These are phyloP conservation scores for Metschnikowia orientalis DNA, from an alignment of 805 yeast genomes.

Conservation along the genomic window DNA sequence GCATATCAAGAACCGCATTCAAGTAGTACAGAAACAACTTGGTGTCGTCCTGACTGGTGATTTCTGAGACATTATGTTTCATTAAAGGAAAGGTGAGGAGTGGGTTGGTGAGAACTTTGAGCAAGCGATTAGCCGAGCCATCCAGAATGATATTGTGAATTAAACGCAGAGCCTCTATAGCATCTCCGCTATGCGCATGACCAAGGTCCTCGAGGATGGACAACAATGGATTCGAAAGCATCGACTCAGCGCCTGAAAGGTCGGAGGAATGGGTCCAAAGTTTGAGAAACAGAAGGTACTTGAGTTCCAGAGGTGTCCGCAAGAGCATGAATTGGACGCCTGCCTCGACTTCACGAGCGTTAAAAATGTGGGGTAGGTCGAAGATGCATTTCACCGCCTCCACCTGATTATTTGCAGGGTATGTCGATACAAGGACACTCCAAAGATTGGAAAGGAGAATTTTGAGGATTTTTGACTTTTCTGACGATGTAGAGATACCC, in stretches of 20 bases:
- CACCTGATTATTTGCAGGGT: conserved; percentile 55
- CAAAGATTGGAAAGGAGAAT: conserved; percentile 47
- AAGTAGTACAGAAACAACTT: conserved; percentile 61
- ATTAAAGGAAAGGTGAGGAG: conserved; percentile 40
- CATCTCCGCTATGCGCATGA: conserved; percentile 2
- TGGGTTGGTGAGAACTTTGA: conserved; percentile 56
- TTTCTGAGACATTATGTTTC: conserved; percentile 20
- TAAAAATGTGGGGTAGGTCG: conserved; percentile 51
- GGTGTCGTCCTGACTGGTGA: conserved; percentile 53
- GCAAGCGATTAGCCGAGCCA: conserved; percentile 58
- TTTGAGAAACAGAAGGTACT: conserved; percentile 52
- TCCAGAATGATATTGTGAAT: conserved; percentile 38
- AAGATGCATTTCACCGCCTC: conserved; percentile 67
- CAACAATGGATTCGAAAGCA: conserved; percentile 61
- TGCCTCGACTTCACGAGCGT: conserved; percentile 62
- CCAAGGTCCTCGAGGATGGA: conserved; percentile 53
- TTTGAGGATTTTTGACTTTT: conserved; percentile 38
- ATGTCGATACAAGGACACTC: conserved; percentile 45
- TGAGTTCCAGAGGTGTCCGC: conserved; percentile 24
- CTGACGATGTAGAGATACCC: conserved; percentile 24
- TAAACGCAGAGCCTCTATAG: conserved; percentile 45
- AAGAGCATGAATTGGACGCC: conserved; percentile 57
- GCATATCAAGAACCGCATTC: conserved; percentile 47
- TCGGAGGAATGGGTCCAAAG: conserved; percentile 69
- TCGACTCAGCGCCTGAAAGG: conserved; percentile 44